These are phyloP conservation scores for Coemansia sp. DNA, from an alignment of 192 early-diverging fungal species.

Conservation along the genomic window DNA sequence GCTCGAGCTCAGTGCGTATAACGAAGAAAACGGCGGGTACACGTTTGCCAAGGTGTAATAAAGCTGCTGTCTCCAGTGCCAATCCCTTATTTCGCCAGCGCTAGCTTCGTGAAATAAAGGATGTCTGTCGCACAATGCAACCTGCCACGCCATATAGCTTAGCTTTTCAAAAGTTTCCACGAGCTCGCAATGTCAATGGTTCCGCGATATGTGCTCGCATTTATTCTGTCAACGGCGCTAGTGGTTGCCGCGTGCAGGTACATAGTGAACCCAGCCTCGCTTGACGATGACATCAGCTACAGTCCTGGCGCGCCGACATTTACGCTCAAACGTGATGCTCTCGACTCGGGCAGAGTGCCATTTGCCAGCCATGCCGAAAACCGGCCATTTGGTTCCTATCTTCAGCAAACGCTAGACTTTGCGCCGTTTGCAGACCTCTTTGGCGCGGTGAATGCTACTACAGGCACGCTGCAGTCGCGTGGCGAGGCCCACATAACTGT, in stretches of 20 bases:
- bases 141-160: too few relatives aligned
- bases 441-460: conserved; percentile 46
- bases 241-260: background rate
- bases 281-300: conserved; percentile 16
- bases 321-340: conserved; percentile 28
- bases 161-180: too few relatives aligned
- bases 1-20: conserved; percentile 42
- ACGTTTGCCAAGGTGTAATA: conserved; percentile 24
- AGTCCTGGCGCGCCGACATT: conserved; percentile 33
- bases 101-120: too few relatives aligned
- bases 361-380: conserved; percentile 43
- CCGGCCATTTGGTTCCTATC: conserved; percentile 47
- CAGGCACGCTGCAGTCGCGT: conserved; percentile 38
- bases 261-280: background rate
- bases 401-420: conserved; percentile 60
- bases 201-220: background rate
- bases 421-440: conserved; percentile 54
- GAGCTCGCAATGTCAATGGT: background rate
- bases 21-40: conserved; percentile 31
- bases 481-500: conserved; percentile 73
- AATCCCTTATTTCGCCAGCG: conserved; percentile 3
- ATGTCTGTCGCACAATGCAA: too few relatives aligned
- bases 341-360: conserved; percentile 44
- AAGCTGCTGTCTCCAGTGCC: background rate
- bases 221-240: background rate